Evolutionary conservation across 352 stramenopile species (phyloP), one percentile per base, ranked within the genome.

Genomic region (Globisporangium ultimum): DNA sequence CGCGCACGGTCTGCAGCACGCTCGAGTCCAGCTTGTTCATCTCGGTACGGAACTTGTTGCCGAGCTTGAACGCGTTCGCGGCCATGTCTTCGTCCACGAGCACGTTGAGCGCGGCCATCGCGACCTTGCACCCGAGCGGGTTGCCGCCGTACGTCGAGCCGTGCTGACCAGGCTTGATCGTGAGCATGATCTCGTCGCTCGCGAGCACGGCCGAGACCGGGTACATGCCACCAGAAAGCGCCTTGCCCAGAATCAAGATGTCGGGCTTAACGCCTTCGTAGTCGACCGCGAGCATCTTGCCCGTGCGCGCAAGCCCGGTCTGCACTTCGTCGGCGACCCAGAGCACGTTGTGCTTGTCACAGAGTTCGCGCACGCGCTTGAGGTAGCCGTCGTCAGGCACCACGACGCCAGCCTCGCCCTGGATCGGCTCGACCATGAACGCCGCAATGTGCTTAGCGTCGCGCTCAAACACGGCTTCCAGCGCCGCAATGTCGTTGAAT

Each of bases 341-440:
- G 18, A 99, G 83, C n/a, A 99, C 84, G 72, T 99, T 99, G 91
- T 99, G 81, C 77, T 98, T 96, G 63, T 94, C 83, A 71, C 97
- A 99, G 21, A 99, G 68, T 60, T 93, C 81, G 11, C 85, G 84
- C 49, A 96, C 84, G 32, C 79, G 75, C 52, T 81, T 81, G 65
- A 99, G 85, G 80, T 99, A 99, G 17, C 95, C 96, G 65, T 99
- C 96, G 55, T 93, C 64, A 1, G 97, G 97, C 18, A 99, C 97
- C 12, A 99, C 94, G 32, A 99, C 97, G 48, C 97, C 97, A 53
- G 97, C 97, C 71, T 99, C 97, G 60, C 97, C 97, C 60, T 99
- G 97, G 70, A 99, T 99, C 3, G 97, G 97, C 72, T 99, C 97
- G 8, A 99, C 94, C 97, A 99, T 99, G 67, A 99, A 99, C 11